Base-by-base conservation (phyloP, 768 basidiomycete genomes). In the Leccinellum rugosiceps region DNA sequence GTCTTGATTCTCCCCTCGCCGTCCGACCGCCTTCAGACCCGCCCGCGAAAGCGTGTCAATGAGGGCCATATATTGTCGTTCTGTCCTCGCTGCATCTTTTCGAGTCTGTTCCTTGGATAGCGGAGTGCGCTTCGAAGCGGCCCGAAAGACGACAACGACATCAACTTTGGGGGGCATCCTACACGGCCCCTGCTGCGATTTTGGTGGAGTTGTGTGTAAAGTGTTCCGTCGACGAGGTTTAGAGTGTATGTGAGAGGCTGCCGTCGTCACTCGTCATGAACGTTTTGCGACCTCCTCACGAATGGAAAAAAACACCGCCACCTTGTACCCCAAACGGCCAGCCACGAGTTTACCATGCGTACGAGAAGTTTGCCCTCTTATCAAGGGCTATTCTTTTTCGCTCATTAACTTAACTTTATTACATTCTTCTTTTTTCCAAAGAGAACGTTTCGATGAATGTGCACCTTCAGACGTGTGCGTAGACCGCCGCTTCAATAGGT, bases 1-100 rank as follows among this genome's bases (percentile, higher is more conserved):
- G 1, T 88, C 89, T 50, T 88, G 74, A 10, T 80, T 80, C 65
- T 88, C 87, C n/a, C 92, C 92, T 23, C 86, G 78, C 58, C 90
- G 78, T 10, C 89, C 90, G 1, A 89, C 87, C 0, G 85, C 88
- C 50, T 80, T 80, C 48, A 94, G 73, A 3, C 87, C 87, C 3
- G 83, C 84, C 15, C 77, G 74, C 15, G 75, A 81, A 19, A 95
- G 80, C 0, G 80, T 79, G 19, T 82, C 74, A 19, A 90, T 75
- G 41, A 95, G 79, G 7, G 78, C 76, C 14, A 75, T 73, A 68
- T 93, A 94, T 60, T 93, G 89, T 32, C 78, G 77, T 64, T 86
- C 81, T 3, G 89, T 84, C 61, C 84, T 85, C 6, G 78, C 73
- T 1, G 83, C 81, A 49, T 87, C 83, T 62, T 86, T 80, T 30